Conservation (phyloP, 116 monocot species). For the Thalassia testudinum region DNA sequence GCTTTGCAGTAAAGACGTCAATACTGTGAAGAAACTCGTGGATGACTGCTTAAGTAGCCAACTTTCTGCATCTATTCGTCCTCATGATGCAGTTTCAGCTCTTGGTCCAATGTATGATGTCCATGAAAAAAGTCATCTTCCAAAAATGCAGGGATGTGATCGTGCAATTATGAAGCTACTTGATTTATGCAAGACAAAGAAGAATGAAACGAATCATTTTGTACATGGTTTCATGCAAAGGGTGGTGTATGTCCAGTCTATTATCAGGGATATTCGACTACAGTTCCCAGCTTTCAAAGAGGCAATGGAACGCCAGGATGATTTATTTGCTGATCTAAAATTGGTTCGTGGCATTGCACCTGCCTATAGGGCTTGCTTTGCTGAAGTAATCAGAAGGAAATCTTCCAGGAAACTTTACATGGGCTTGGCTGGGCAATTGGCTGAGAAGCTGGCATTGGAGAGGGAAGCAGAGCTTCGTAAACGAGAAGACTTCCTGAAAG, state of each 20-base stretch:
- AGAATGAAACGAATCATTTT: slow-evolving; percentile 66
- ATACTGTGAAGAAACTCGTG: slow-evolving; percentile 77
- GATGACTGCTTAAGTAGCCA: slow-evolving; percentile 67
- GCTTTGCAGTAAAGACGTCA: slow-evolving; percentile 78
- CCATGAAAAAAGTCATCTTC: slow-evolving; percentile 75
- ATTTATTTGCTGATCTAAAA: slow-evolving; percentile 59
- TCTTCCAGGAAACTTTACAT: slow-evolving; percentile 80
- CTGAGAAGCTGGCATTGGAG: slow-evolving; percentile 75
- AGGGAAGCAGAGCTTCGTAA: slow-evolving; percentile 67
- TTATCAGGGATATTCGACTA: slow-evolving; percentile 54
- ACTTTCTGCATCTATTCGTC: slow-evolving; percentile 49
- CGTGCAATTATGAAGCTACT: slow-evolving; percentile 40
- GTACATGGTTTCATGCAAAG: slow-evolving; percentile 86
- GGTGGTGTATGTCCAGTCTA: slow-evolving; percentile 48
- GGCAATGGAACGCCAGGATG: slow-evolving; percentile 80
- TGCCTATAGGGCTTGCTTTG: slow-evolving; percentile 85
- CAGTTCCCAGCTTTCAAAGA: slow-evolving; percentile 89
- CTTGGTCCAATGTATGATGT: slow-evolving; percentile 91
- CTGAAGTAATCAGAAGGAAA: slow-evolving; percentile 72
- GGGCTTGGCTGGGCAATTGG: slow-evolving; percentile 84
- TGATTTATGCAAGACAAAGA: slow-evolving; percentile 43
- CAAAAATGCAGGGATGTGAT: slow-evolving; percentile 57
- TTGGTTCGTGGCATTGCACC: slow-evolving; percentile 55
- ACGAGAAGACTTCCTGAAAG: slow-evolving; percentile 55
- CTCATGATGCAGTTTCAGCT: slow-evolving; percentile 93